phyloP scores from a whole-genome alignment of 2,329 filamentous ascomycete genomes.

The Myotisia sp. region DNA sequence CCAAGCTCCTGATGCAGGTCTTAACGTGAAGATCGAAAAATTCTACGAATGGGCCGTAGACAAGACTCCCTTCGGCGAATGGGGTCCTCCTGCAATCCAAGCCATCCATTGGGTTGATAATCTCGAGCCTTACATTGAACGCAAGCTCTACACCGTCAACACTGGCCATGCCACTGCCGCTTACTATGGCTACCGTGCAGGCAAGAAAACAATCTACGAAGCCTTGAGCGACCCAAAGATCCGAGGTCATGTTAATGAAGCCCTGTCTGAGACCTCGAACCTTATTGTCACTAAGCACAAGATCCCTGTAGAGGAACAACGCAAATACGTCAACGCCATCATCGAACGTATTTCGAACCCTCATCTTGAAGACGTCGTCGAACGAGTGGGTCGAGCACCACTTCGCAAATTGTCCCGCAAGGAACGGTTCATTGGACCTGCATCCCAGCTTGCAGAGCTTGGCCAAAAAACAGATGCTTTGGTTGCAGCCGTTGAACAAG shows the following conservation, averaged over 20 bases:
- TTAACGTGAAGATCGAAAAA: conserved; percentile 92
- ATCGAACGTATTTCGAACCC: conserved; percentile 87
- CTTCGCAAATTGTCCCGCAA: conserved; percentile 87
- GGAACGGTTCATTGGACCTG: conserved; percentile 90
- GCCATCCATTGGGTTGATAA: conserved; percentile 89
- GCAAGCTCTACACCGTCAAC: conserved; percentile 99
- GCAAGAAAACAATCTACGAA: conserved; percentile 80
- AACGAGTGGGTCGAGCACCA: conserved; percentile 88
- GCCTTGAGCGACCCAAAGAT: conserved; percentile 71
- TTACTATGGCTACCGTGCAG: conserved; percentile 80
- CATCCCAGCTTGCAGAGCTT: conserved; percentile 71
- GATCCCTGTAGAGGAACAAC: conserved; percentile 60
- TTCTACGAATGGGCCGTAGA: conserved; percentile 99
- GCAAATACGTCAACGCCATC: conserved; percentile 82
- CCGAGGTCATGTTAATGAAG: conserved; percentile 61
- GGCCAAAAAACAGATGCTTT: conserved; percentile 59
- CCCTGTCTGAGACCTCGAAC: conserved; percentile 69
- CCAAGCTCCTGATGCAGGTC: conserved; percentile 62
- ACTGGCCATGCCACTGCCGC: conserved; percentile 91
- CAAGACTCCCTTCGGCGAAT: conserved; percentile 62
- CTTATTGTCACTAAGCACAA: conserved; percentile 79
- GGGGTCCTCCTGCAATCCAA: conserved; percentile 57
- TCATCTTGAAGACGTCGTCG: conserved; percentile 78
- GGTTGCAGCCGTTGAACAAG: conserved; percentile 74
- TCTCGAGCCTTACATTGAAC: conserved; percentile 90